A percentile compares a stretch with the other conserved stretches of the same genome.
Conservation (phyloP, 2,329 filamentous ascomycete species). For the Ceratocystis ficicola region DNA sequence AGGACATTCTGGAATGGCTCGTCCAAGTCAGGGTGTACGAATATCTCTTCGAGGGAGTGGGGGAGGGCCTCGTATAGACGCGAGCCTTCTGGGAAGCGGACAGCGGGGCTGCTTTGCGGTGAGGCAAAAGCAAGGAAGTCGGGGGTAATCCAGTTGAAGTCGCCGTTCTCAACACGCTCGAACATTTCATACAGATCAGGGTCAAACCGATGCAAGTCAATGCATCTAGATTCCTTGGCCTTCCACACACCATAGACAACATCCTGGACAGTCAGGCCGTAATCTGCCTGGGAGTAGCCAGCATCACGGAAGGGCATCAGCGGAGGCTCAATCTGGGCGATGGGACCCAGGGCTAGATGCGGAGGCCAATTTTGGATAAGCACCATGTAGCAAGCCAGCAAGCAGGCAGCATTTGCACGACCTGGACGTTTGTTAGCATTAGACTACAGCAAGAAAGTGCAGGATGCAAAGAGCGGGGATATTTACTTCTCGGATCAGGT, state of each 20-base stretch:
- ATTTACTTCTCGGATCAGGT: constrained; percentile 71
- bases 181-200: constrained; percentile 94
- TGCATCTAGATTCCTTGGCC: constrained; percentile 89
- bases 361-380: constrained; percentile 96
- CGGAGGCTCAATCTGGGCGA: constrained; percentile 91
- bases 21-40: constrained; percentile 57
- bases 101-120: constrained; percentile 68
- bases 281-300: constrained; percentile 96
- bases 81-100: constrained; percentile 58
- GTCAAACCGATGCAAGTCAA: constrained; percentile 84
- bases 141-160: constrained; percentile 99
- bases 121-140: constrained; percentile 94
- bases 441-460: neutral
- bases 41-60: constrained; percentile 59
- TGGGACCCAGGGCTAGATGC: constrained; percentile 85
- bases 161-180: constrained; percentile 92
- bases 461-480: constrained; percentile 1
- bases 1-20: constrained; percentile 93
- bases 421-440: constrained; percentile 36
- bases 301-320: constrained; percentile 98
- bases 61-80: constrained; percentile 65
- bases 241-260: constrained; percentile 98
- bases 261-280: constrained; percentile 88
- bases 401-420: constrained; percentile 84
- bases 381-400: constrained; percentile 97